Percentiles rank a stretch among this genome's conserved stretches.
These are phyloP conservation scores for Amniculicola lignicola DNA, from an alignment of 495 filamentous ascomycete species.

Conservation along the genomic window DNA sequence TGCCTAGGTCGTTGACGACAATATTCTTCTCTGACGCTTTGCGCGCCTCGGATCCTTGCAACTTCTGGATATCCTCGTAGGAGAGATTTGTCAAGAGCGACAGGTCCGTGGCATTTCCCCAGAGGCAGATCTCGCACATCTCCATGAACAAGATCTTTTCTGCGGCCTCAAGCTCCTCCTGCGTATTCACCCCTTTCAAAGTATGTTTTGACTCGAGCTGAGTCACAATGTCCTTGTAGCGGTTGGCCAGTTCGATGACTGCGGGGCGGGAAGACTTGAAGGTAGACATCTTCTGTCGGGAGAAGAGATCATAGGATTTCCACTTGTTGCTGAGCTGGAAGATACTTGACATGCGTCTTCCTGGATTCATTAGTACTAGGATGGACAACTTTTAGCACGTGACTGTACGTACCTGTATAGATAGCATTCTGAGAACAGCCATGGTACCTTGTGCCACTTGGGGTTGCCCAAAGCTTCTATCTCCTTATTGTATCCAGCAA, in stretches of 20 bases:
- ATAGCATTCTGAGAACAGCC: constrained; percentile 93
- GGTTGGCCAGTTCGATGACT: constrained; percentile 78
- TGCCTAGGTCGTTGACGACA: constrained; percentile 73
- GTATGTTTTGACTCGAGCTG: constrained; percentile 51
- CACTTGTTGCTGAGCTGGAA: constrained; percentile 79
- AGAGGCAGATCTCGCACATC: constrained; percentile 95
- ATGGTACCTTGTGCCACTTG: constrained; percentile 77
- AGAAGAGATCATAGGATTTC: constrained; percentile 91
- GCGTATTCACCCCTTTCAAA: constrained; percentile 37
- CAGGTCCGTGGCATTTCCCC: constrained; percentile 96
- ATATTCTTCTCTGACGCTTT: constrained; percentile 86
- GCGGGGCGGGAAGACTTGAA: constrained; percentile 91
- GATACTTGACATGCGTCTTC: constrained; percentile 69
- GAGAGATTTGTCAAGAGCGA: constrained; percentile 85
- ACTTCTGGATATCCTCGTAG: constrained; percentile 93
- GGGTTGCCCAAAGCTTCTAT: constrained; percentile 70
- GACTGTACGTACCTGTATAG: constrained; percentile 65
- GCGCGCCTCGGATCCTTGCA: constrained; percentile 83
- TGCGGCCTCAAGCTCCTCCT: constrained; percentile 60
- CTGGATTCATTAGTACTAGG: constrained; percentile 27
- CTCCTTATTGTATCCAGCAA: constrained; percentile 81
- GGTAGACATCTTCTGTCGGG: constrained; percentile 84
- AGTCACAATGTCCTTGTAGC: constrained; percentile 64
- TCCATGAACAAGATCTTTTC: constrained; percentile 79
- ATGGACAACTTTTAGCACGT: background rate